Evolutionary conservation across 768 basidiomycete genomes (phyloP).

Genomic region (Amanita exitialis): DNA sequence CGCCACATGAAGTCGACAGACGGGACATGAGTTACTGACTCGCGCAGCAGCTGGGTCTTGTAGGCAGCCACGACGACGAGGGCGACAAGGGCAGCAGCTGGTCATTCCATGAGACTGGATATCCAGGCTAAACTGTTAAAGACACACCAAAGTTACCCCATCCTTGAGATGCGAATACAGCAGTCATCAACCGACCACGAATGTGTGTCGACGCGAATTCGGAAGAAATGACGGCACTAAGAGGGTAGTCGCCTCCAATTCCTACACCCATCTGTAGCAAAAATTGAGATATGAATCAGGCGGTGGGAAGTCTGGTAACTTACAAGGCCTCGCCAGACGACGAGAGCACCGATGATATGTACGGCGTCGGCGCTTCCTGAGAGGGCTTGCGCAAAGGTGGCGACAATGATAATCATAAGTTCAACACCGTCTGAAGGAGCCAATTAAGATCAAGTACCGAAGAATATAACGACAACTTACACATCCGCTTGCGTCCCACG

Average conservation of each 20-base stretch:
- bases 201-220: conserved; percentile 75
- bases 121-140: not conserved
- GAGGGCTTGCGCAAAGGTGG: conserved; percentile 72
- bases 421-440: conserved; percentile 50
- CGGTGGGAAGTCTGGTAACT: conserved; percentile 9
- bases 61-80: conserved; percentile 56
- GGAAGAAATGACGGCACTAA: conserved; percentile 79
- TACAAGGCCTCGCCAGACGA: conserved; percentile 77
- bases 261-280: conserved; percentile 57
- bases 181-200: conserved; percentile 83
- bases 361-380: conserved; percentile 59
- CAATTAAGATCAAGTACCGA: not conserved
- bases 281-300: not conserved
- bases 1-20: conserved; percentile 79
- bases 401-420: conserved; percentile 74
- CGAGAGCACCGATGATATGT: conserved; percentile 62
- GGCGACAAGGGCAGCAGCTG: conserved; percentile 59
- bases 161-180: conserved; percentile 79
- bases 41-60: conserved; percentile 44
- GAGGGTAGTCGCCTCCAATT: conserved; percentile 85
- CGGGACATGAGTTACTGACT: conserved; percentile 24
- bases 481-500: conserved; percentile 74
- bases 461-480: conserved; percentile 27
- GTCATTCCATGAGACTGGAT: not conserved
- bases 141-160: conserved; percentile 73